Evolutionary conservation across 129 eudicot genomes (phyloP), one percentile per base, ranked within the genome.

Genomic region (Deinandra increscens): DNA sequence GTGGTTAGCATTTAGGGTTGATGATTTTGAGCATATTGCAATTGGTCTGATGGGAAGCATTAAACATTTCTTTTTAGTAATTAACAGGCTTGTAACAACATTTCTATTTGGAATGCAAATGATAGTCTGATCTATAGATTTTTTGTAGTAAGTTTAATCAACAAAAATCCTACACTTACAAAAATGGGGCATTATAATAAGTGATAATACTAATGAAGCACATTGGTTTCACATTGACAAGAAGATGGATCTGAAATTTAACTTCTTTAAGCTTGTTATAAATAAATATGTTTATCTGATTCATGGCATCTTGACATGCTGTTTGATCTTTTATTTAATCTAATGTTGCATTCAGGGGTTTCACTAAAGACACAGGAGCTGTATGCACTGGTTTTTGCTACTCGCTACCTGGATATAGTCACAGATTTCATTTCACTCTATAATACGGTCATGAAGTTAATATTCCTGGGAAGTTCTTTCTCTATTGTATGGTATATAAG

Each of bases 301-400:
- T 42, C 6, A 12, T 43, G 39, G 18, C 59, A 39, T 20, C 31
- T 15, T 43, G 58, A 26, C 38, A 18, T 49, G 29, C 18, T 10
- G 41, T 63, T 44, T 71, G 55, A 64, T 58, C 3, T 42, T 44
- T 64, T 73, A 20, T 46, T 73, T 14, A 33, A 49, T 64, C 8
- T 41, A 79, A 63, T 67, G 69, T 75, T 74, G 69, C 59, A 67
- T 86, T 74, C 85, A 93, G 98, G 98, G 19, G 66, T 93, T 71
- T 93, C 98, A 14, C 84, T 93, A 80, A 93, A 93, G 85, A 93
- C 98, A 18, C 98, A 93, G 67, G 98, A 93, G 80, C 97, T 93
- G 56, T 89, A 86, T 69, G 98, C 98, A 29, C 59, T 93, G 56
- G 98, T 93, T 9, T 93, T 93, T 83, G 93, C 81, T 62, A 89